Evolutionary conservation across 495 filamentous ascomycete genomes (phyloP).

Genomic region (Xylaria castorea): DNA sequence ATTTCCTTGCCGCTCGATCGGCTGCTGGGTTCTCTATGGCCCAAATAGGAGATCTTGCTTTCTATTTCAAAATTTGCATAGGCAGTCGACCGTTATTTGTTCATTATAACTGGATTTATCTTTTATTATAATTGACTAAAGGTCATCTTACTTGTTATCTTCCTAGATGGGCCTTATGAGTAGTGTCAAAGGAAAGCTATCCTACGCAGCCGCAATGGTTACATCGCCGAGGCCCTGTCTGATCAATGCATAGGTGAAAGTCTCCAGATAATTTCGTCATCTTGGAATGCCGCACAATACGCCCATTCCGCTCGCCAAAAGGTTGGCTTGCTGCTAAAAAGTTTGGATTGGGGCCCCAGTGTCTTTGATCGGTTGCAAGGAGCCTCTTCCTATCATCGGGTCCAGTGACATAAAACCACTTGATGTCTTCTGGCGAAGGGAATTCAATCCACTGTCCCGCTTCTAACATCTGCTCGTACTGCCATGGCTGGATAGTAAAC

Average conservation of each 20-base stretch:
- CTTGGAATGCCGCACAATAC: background rate
- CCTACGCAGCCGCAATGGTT: background rate
- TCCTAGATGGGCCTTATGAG: too few relatives aligned
- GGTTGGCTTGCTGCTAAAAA: background rate
- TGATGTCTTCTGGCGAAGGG: constrained; percentile 25
- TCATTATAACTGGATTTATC: too few relatives aligned
- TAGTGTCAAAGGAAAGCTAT: background rate
- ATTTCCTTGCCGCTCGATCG: too few relatives aligned
- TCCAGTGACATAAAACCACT: constrained; percentile 11
- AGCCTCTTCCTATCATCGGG: background rate
- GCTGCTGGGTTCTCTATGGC: too few relatives aligned
- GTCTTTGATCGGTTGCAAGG: background rate
- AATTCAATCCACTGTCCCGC: constrained; percentile 19
- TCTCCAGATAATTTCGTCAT: background rate
- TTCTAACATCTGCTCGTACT: background rate
- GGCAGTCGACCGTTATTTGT: too few relatives aligned
- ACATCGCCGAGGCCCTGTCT: background rate
- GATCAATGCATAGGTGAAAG: background rate
- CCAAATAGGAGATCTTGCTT: too few relatives aligned
- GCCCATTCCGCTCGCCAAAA: background rate
- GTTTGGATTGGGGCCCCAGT: background rate
- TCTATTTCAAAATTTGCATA: too few relatives aligned
- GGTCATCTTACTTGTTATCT: too few relatives aligned
- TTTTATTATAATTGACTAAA: too few relatives aligned
- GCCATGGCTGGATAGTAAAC: constrained; percentile 3